Evolutionary conservation across 306 rosid species (phyloP).

Genomic region (Dryas alaskensis): DNA sequence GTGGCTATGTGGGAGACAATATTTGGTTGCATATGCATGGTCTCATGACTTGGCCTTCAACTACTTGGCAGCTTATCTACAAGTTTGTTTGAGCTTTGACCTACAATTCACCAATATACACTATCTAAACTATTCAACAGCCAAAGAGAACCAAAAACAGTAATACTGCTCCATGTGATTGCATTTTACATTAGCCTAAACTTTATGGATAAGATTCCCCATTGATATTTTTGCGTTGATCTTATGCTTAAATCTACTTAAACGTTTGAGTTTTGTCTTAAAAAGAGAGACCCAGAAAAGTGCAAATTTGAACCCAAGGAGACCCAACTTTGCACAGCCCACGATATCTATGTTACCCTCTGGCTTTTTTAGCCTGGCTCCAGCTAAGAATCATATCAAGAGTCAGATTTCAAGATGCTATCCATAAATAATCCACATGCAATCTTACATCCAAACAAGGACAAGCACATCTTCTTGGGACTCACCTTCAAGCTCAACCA

Average conservation of each 20-base stretch:
- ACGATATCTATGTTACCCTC: slow-evolving; percentile 1
- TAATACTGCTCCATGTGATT: too few relatives aligned
- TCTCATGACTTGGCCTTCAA: neutral
- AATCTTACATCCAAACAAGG: slow-evolving; percentile 6
- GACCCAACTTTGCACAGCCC: neutral
- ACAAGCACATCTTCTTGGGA: slow-evolving; percentile 1
- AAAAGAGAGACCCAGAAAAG: too few relatives aligned
- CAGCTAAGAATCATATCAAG: neutral
- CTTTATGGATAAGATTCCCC: too few relatives aligned
- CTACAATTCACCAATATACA: too few relatives aligned
- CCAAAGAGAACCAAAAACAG: too few relatives aligned
- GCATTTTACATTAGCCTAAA: too few relatives aligned
- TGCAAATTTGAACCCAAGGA: too few relatives aligned
- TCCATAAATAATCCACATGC: neutral
- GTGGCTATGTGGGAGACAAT: neutral
- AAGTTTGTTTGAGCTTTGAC: neutral
- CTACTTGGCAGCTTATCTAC: neutral
- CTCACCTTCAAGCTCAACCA: neutral
- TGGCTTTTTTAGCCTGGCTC: neutral
- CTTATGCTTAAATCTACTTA: too few relatives aligned
- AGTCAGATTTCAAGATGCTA: neutral
- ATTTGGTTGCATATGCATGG: neutral
- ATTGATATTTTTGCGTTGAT: too few relatives aligned
- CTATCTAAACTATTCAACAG: too few relatives aligned
- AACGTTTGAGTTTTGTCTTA: too few relatives aligned